Evolutionary conservation across 2,329 filamentous ascomycete genomes (phyloP), one percentile per base, ranked within the genome.

Genomic region (Pseudogymnoascus sp.): DNA sequence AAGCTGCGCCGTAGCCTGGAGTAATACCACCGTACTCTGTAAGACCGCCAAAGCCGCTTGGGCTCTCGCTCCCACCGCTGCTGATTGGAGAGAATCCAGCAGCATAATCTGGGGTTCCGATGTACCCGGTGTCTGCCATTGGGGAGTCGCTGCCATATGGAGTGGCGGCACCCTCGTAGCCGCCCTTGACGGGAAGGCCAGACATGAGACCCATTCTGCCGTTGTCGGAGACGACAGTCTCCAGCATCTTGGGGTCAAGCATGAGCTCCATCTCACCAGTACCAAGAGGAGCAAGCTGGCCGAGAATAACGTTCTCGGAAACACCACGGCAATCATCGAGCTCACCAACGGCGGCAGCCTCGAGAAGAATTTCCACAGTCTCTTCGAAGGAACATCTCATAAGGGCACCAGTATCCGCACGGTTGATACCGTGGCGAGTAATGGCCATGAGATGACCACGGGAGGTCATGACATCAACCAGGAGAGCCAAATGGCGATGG

Each of bases 311-410:
- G 78, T 99, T 99, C 78, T 99, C 94, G 14, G 94, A 97, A 58
- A 99, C 93, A 81, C 94, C 94, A 63, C 92, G 89, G 78, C 95
- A 99, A 75, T 99, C 94, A 72, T 99, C 94, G 33, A 99, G 82
- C 75, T 99, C 94, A 73, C 94, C 94, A 58, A 90, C 90, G 14
- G 92, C 91, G 22, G 94, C 94, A 64, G 94, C 95, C 73, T 99
- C 94, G 18, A 99, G 85, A 60, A 99, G 80, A 79, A 99, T 99
- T 73, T 99, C 95, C 39, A 99, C 94, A 0, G 94, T 99, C 75
- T 99, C 95, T 77, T 99, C 94, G 77, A 99, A 99, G 1, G 94
- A 99, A 81, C 95, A 99, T 74, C 94, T 89, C 94, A 99, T 99
- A 70, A 99, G 82, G 8, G 94, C 95, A 79, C 94, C 94, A 64